phyloP scores from a whole-genome alignment of 2,329 filamentous ascomycete genomes.

The Hymenoscyphus occultus region DNA sequence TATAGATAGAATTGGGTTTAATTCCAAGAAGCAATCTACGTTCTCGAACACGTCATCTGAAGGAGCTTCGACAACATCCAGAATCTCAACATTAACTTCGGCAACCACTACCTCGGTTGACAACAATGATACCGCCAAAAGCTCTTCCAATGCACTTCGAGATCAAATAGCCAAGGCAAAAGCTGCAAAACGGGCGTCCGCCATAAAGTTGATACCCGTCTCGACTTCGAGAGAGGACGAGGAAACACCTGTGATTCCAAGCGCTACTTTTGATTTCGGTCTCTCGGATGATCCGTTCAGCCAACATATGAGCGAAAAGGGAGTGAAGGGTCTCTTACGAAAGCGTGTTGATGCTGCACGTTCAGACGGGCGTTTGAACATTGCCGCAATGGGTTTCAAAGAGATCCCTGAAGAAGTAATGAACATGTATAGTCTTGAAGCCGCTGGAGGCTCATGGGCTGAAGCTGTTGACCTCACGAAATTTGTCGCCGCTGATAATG shows the following conservation, averaged over 20 bases:
- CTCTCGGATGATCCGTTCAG: conserved; percentile 68
- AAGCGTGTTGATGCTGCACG: conserved; percentile 72
- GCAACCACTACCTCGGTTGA: conserved; percentile 22
- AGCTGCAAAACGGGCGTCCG: conserved; percentile 64
- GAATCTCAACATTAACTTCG: conserved; percentile 20
- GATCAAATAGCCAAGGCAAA: conserved; percentile 94
- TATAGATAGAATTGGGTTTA: conserved; percentile 28
- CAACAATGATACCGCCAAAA: conserved; percentile 46
- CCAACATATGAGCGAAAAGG: conserved; percentile 54
- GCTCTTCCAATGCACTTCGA: conserved; percentile 76
- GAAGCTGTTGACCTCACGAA: conserved; percentile 85
- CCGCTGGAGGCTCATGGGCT: conserved; percentile 74
- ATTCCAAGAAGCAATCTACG: conserved; percentile 28
- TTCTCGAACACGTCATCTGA: conserved; percentile 33
- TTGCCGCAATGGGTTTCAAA: conserved; percentile 77
- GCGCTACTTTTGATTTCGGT: conserved; percentile 57
- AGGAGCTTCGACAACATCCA: conserved; percentile 25
- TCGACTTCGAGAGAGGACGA: conserved; percentile 23
- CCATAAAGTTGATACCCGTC: conserved; percentile 38
- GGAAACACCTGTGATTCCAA: conserved; percentile 44
- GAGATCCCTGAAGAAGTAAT: conserved; percentile 79
- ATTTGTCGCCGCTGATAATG: conserved; percentile 86
- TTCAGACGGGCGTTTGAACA: conserved; percentile 78
- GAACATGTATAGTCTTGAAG: conserved; percentile 83
- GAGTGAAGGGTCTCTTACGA: conserved; percentile 64